Evolutionary conservation across 441 rosid species (phyloP).

Genomic region (Gossypium gossypioides): DNA sequence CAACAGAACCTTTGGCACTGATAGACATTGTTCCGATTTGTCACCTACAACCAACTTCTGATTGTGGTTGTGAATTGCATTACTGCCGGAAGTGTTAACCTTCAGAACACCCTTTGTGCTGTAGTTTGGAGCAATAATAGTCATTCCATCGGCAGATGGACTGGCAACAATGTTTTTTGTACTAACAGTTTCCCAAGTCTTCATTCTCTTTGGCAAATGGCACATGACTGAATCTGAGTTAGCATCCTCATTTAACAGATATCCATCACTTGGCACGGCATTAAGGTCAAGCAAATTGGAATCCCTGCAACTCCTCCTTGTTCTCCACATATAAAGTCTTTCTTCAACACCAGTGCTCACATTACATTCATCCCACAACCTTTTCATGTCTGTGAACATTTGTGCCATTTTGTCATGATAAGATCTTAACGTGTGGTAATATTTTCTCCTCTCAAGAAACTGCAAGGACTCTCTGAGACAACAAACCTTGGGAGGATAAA

Average conservation of each 20-base stretch:
- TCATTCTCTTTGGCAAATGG: constrained; percentile 20
- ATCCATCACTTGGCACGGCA: constrained; percentile 39
- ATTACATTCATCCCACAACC: constrained; percentile 36
- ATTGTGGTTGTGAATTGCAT: constrained; percentile 19
- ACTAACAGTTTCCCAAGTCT: constrained; percentile 22
- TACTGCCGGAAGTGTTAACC: constrained; percentile 25
- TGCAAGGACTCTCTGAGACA: constrained; percentile 31
- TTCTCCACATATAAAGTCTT: constrained; percentile 38
- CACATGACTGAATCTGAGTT: constrained; percentile 15
- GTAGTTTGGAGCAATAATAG: constrained; percentile 19
- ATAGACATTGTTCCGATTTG: constrained; percentile 17
- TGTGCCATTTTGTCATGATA: constrained; percentile 41
- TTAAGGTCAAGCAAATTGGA: constrained; percentile 45
- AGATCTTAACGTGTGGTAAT: constrained; percentile 39
- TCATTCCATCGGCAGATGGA: constrained; percentile 19
- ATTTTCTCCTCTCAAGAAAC: constrained; percentile 31
- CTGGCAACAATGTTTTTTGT: constrained; percentile 15
- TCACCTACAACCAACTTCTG: constrained; percentile 19
- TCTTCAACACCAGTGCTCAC: constrained; percentile 19
- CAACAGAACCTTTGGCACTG: constrained; percentile 46
- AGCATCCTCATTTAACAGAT: constrained; percentile 24
- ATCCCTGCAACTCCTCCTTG: constrained; percentile 25
- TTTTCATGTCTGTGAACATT: constrained; percentile 36
- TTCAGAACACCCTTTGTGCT: constrained; percentile 33
- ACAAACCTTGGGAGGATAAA: constrained; percentile 40